Base-by-base conservation (phyloP, 2,329 filamentous ascomycete genomes). In the Cladophialophora carrionii region DNA sequence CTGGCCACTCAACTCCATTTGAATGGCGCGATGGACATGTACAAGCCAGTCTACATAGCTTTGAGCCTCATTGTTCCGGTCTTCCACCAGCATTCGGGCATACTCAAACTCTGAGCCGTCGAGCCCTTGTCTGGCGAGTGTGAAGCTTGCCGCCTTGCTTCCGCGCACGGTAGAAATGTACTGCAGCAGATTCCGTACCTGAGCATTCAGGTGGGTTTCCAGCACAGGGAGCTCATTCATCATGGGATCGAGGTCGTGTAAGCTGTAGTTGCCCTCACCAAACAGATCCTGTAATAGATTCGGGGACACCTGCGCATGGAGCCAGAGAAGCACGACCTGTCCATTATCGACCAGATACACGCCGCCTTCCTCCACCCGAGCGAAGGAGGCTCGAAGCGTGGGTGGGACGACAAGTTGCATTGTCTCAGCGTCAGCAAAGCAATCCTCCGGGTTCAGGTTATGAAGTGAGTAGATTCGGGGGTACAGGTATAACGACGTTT, bases 1-100 rank as follows among this genome's bases (percentile, higher is more conserved):
- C 67, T 82, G 80, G 41, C 81, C 81, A 55, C 82, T 81, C 71
- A 87, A 76, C 85, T 99, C 95, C 69, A 96, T 82, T 76, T 96
- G 93, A 70, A 99, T 95, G 71, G 90, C 88, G 72, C 94, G 89
- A 79, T 99, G 95, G 68, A 98, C 85, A 78, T 96, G 91, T 64
- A 99, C 95, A 73, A 99, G 83, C 95, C 95, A 99, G 79, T 99
- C 95, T 37, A 98, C 95, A 78, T 98, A 99, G 75, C 91, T 96
- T 79, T 96, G 93, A 41, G 95, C 95, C 80, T 99, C 95, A 71
- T 96, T 96, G 77, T 98, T 98, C 70, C 95, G 86, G 75, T 99
- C 95, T 79, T 99, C 95, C 34, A 96, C 88, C 71, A 99, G 78
- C 78, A 96, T 82, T 60, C 93, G 84, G 7, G 95, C 95, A 81